These are phyloP conservation scores for Aureobasidium sp. DNA, from an alignment of 2,329 filamentous ascomycete species.

Conservation along the genomic window DNA sequence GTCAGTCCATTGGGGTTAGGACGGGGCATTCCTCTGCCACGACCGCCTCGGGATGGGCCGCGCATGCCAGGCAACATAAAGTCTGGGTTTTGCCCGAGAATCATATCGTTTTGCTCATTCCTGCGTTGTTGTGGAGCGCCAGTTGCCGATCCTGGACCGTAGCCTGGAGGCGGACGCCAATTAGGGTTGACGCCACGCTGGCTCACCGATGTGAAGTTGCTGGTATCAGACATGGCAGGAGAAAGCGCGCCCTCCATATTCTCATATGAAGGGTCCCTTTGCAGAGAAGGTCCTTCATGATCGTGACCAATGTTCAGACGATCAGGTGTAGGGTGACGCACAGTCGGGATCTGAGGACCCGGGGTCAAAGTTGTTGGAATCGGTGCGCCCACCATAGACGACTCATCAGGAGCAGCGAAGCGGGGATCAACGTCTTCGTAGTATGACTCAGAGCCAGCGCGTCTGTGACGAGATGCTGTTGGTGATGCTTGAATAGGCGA, in stretches of 20 bases:
- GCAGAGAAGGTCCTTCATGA: slow-evolving; percentile 20
- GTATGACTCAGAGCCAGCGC: slow-evolving; percentile 50
- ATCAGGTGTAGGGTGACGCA: slow-evolving; percentile 13
- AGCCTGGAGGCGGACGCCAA: slow-evolving; percentile 56
- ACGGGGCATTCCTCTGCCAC: slow-evolving; percentile 14
- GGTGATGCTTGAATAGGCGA: slow-evolving; percentile 23
- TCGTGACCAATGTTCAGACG: slow-evolving; percentile 3
- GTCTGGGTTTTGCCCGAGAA: slow-evolving; percentile 75
- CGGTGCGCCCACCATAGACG: slow-evolving; percentile 18
- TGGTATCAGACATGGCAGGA: slow-evolving; percentile 66
- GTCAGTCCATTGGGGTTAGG: slow-evolving; percentile 19
- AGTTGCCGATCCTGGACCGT: slow-evolving; percentile 5
- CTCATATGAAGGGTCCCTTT: slow-evolving; percentile 48
- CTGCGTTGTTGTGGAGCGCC: slow-evolving; percentile 32
- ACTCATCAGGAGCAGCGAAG: slow-evolving; percentile 55
- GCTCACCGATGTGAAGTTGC: slow-evolving; percentile 82
- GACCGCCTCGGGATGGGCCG: slow-evolving; percentile 23
- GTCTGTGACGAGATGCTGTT: slow-evolving; percentile 17
- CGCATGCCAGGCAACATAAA: slow-evolving; percentile 58
- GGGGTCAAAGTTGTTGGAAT: slow-evolving; percentile 13
- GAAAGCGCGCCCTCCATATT: slow-evolving; percentile 58
- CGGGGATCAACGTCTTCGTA: slow-evolving; percentile 91
- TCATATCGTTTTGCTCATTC: slow-evolving; percentile 54
- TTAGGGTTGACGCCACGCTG: slow-evolving; percentile 82
- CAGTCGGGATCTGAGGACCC: slow-evolving; percentile 17